Conservation (phyloP, 73 alveolate genomes). For the Blepharisma japonicum region DNA sequence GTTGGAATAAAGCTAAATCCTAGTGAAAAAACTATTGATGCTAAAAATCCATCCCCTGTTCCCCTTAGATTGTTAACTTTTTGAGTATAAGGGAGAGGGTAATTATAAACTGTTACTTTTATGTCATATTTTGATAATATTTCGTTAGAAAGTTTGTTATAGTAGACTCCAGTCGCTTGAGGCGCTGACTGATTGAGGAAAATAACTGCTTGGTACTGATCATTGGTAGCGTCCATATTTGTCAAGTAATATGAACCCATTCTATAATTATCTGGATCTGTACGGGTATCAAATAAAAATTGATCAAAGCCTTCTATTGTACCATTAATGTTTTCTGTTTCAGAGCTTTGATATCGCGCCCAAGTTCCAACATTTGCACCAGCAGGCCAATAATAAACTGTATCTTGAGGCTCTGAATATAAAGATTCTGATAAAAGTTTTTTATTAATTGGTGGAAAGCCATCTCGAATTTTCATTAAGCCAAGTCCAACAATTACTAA, state of each 20-base stretch:
- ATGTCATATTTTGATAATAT: not conserved
- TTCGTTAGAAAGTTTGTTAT: slow-evolving; percentile 6
- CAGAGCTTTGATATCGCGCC: not conserved
- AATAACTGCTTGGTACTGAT: slow-evolving; percentile 28
- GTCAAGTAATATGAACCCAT: slow-evolving; percentile 39
- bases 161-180: not conserved
- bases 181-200: not conserved
- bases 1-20: slow-evolving; percentile 95
- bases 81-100: slow-evolving; percentile 22
- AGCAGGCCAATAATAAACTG: not conserved
- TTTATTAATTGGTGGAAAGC: slow-evolving; percentile 14
- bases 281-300: slow-evolving; percentile 33
- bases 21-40: slow-evolving; percentile 71
- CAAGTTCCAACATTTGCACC: not conserved
- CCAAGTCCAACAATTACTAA: slow-evolving; percentile 70
- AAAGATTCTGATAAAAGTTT: not conserved
- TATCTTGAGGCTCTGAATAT: not conserved
- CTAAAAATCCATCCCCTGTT: slow-evolving; percentile 46
- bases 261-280: not conserved
- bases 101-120: not conserved
- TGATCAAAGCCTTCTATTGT: slow-evolving; percentile 39
- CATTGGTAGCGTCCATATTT: slow-evolving; percentile 29
- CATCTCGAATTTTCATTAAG: slow-evolving; percentile 16
- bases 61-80: not conserved
- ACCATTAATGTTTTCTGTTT: too few relatives aligned